These are phyloP conservation scores for Cryptococcus amylolentus DNA, from an alignment of 1,284 basidiomycete genomes.

Conservation along the genomic window DNA sequence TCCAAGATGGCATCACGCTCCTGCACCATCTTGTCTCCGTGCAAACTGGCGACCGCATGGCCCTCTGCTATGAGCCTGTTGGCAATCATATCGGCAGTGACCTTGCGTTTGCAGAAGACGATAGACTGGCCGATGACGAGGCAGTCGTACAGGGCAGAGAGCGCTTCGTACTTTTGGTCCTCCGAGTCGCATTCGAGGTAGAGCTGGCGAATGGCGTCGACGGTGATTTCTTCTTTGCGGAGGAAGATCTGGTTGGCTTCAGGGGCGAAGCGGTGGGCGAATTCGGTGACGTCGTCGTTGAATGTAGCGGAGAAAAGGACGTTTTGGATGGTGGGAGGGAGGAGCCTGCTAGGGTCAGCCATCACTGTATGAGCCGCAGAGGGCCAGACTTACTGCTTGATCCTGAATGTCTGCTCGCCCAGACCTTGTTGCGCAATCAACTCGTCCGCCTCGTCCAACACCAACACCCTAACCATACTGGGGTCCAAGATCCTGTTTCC, in stretches of 20 bases:
- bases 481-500: conserved; percentile 58
- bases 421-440: conserved; percentile 96
- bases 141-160: conserved; percentile 84
- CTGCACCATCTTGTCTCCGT: conserved; percentile 83
- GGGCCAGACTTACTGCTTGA: conserved; percentile 73
- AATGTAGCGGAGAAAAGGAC: conserved; percentile 98
- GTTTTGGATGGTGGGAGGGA: conserved; percentile 63
- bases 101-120: conserved; percentile 91
- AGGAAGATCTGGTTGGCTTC: conserved; percentile 95
- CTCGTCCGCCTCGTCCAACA: conserved; percentile 97
- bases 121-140: conserved; percentile 96
- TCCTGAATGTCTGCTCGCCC: conserved; percentile 91
- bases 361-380: neutral
- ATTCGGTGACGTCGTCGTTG: conserved; percentile 84
- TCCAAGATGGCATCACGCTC: conserved; percentile 93
- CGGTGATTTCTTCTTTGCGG: conserved; percentile 87
- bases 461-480: conserved; percentile 82
- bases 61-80: conserved; percentile 87
- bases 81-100: conserved; percentile 90
- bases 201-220: conserved; percentile 94
- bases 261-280: conserved; percentile 89
- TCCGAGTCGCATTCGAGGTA: conserved; percentile 92
- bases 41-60: conserved; percentile 92
- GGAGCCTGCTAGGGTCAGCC: conserved; percentile 24
- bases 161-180: conserved; percentile 91